phyloP scores from a whole-genome alignment of 2,329 filamentous ascomycete species.

The Cladosporium sp. region DNA sequence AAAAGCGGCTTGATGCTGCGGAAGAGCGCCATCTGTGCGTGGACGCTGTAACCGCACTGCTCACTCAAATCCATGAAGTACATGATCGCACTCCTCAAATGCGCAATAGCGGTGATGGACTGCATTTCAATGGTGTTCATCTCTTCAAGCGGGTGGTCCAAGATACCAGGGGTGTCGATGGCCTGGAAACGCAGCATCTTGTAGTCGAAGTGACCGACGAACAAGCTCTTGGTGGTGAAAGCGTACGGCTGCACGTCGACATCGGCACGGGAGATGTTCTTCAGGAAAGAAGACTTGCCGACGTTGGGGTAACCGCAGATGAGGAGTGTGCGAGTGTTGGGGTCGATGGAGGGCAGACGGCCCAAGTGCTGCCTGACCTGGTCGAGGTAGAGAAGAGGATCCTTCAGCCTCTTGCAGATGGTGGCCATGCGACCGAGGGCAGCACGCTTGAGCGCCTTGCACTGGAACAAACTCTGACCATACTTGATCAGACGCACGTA shows the following conservation, averaged over 20 bases:
- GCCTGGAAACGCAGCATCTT: slow-evolving; percentile 89
- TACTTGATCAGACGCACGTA: slow-evolving; percentile 97
- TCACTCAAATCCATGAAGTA: slow-evolving; percentile 99
- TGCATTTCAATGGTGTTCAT: slow-evolving; percentile 99
- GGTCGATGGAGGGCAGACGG: slow-evolving; percentile 96
- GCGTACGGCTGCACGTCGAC: slow-evolving; percentile 97
- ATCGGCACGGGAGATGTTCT: slow-evolving; percentile 88
- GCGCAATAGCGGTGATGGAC: slow-evolving; percentile 95
- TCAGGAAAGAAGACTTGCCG: slow-evolving; percentile 94
- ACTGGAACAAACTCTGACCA: slow-evolving; percentile 94
- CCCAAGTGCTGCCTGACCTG: slow-evolving; percentile 96
- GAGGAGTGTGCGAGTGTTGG: slow-evolving; percentile 91
- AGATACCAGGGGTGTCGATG: slow-evolving; percentile 97
- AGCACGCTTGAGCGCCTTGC: slow-evolving; percentile 97
- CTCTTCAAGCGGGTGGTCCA: slow-evolving; percentile 96
- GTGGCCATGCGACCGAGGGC: slow-evolving; percentile 98
- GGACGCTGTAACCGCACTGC: slow-evolving; percentile 92
- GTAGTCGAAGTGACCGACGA: slow-evolving; percentile 97
- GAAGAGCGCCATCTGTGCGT: slow-evolving; percentile 92
- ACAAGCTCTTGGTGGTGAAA: slow-evolving; percentile 96
- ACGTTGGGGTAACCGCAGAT: slow-evolving; percentile 98
- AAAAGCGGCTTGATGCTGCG: slow-evolving; percentile 96
- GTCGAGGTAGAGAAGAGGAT: slow-evolving; percentile 92
- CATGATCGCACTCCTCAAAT: slow-evolving; percentile 89
- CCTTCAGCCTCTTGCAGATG: slow-evolving; percentile 90